Evolutionary conservation across 192 early-diverging fungal genomes (phyloP).

Genomic region (Chytriomyces sp.): DNA sequence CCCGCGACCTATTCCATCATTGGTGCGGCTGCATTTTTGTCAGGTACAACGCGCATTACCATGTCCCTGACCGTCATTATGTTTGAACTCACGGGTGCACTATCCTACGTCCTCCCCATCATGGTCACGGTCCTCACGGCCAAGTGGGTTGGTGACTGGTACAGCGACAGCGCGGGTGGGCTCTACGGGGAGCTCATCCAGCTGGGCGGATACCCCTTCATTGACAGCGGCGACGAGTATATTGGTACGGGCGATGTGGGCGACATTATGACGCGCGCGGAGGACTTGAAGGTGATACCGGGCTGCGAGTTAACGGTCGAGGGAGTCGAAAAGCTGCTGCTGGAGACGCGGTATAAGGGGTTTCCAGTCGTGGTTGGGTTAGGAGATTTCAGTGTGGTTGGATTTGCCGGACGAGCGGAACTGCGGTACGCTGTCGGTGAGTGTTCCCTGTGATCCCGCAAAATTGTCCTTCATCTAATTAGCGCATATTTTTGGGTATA

Average conservation of each 20-base stretch:
- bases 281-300: slow-evolving; percentile 38
- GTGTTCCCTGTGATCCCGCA: neutral
- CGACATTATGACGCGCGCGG: slow-evolving; percentile 45
- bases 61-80: slow-evolving; percentile 85
- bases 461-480: neutral
- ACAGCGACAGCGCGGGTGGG: slow-evolving; percentile 50
- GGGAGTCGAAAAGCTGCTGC: slow-evolving; percentile 56
- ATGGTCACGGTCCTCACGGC: slow-evolving; percentile 56
- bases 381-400: slow-evolving; percentile 53
- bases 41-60: slow-evolving; percentile 88
- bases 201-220: slow-evolving; percentile 57
- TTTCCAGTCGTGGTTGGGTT: slow-evolving; percentile 46
- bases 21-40: slow-evolving; percentile 87
- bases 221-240: slow-evolving; percentile 49
- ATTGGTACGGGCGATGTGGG: slow-evolving; percentile 24
- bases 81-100: slow-evolving; percentile 96
- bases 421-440: slow-evolving; percentile 66
- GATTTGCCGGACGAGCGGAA: slow-evolving; percentile 82
- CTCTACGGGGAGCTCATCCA: slow-evolving; percentile 68
- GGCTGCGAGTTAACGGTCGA: slow-evolving; percentile 41
- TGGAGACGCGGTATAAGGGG: slow-evolving; percentile 51
- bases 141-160: slow-evolving; percentile 77
- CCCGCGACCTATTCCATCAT: slow-evolving; percentile 94
- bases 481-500: neutral
- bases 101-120: slow-evolving; percentile 78